Evolutionary conservation across 352 stramenopile species (phyloP), one percentile per base, ranked within the genome.

Genomic region (Globisporangium okanoganense): DNA sequence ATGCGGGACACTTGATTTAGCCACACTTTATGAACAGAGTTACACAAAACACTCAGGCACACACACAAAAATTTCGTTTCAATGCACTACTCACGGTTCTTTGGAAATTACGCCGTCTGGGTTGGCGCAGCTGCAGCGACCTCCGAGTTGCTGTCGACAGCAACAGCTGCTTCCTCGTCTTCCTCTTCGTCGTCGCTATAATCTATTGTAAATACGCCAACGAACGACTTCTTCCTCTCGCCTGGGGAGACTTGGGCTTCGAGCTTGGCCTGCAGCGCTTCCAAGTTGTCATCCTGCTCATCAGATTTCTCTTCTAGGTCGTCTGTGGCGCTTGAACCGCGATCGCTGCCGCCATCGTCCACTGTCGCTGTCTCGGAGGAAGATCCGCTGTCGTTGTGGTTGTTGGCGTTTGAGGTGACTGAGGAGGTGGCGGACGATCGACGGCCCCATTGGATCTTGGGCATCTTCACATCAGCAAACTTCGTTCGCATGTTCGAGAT

Each of bases 191-290:
- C 79, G 45, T 91, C 82, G 57, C 81, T 90, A 64, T 90, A 86
- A 57, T 88, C 81, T 72, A 91, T 91, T 49, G 82, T 91, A 58
- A 91, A 91, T 52, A 91, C 79, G 16, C 77, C 82, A 18, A 88
- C 79, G 63, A 91, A 91, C 25, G 47, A 58, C 64, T 75, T 75
- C 44, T 83, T 77, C 24, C 62, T 31, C 27, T 75, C 70, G 20
- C 67, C 67, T 6, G 59, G 22, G 27, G 54, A 56, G 38, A 55
- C 61, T 67, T 16, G 54, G 31, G n/a, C 44, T 50, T 48, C 53
- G 51, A 49, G 25, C 61, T n/a, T 67, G 54, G 35, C 60, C 55
- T 33, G 63, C 63, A 53, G 25, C n/a, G 33, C 76, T 61, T 38
- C 78, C 45, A 43, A 60, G 56, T 40, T 79, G 2, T 79, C 75